A percentile compares a stretch with the other conserved stretches of the same genome.
These are phyloP conservation scores for Colletotrichum musae DNA, from an alignment of 2,329 filamentous ascomycete genomes.

Conservation along the genomic window DNA sequence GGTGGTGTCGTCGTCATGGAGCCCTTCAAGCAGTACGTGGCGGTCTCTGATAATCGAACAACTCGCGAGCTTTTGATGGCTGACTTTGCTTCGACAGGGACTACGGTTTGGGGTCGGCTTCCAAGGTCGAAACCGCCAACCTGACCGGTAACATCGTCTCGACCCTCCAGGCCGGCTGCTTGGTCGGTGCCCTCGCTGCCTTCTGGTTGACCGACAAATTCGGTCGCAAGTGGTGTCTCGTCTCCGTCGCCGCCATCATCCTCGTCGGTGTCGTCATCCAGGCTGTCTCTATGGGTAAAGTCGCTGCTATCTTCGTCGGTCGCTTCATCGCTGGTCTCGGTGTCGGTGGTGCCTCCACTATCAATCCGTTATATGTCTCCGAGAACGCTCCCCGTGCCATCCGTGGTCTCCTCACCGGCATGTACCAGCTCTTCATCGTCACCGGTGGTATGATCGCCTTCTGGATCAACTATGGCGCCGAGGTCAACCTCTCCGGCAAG, in stretches of 20 bases:
- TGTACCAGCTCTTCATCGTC: constrained; percentile 63
- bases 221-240: constrained; percentile 62
- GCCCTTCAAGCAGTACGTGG: constrained; percentile 65
- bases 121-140: constrained; percentile 41
- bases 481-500: constrained; percentile 52
- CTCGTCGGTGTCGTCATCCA: constrained; percentile 74
- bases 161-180: constrained; percentile 48
- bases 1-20: constrained; percentile 74
- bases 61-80: constrained; percentile 44
- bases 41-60: constrained; percentile 26
- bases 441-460: constrained; percentile 60
- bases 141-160: constrained; percentile 46
- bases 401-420: constrained; percentile 58
- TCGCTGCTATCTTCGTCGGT: constrained; percentile 74
- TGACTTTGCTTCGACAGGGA: constrained; percentile 64
- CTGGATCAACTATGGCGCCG: constrained; percentile 67
- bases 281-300: constrained; percentile 67
- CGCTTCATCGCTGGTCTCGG: constrained; percentile 67
- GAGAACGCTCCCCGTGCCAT: constrained; percentile 61
- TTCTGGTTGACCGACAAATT: constrained; percentile 58
- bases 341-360: constrained; percentile 58
- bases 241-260: constrained; percentile 68
- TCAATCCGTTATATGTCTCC: constrained; percentile 62
- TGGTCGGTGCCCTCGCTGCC: constrained; percentile 47
- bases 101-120: constrained; percentile 42